A percentile compares a stretch with the other conserved stretches of the same genome.
phyloP scores from a whole-genome alignment of 1,284 basidiomycete genomes.

The Butyriboletus appendiculatus region DNA sequence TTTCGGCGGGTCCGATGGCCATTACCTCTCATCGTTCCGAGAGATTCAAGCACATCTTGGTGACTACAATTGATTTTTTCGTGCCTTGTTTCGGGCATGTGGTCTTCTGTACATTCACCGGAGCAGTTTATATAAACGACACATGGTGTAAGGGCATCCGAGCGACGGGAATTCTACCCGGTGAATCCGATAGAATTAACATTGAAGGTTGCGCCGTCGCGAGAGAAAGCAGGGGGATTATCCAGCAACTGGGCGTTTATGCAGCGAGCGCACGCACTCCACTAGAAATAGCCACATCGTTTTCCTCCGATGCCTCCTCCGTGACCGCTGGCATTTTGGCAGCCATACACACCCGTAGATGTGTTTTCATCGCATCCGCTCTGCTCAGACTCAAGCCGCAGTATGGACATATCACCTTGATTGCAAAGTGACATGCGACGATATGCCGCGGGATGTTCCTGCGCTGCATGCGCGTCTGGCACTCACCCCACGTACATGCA shows the following conservation, averaged over 20 bases:
- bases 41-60: not conserved
- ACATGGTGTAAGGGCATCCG: too few relatives aligned
- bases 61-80: not conserved
- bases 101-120: too few relatives aligned
- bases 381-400: constrained; percentile 26
- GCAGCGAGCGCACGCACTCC: constrained; percentile 9
- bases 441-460: constrained; percentile 31
- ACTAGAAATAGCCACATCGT: constrained; percentile 5
- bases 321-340: not conserved
- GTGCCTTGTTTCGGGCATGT: not conserved
- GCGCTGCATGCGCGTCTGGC: constrained; percentile 24
- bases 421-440: constrained; percentile 25
- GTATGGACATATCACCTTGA: constrained; percentile 19
- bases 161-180: not conserved
- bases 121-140: too few relatives aligned
- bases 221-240: not conserved
- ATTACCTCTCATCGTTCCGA: not conserved
- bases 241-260: not conserved
- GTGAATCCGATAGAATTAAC: not conserved
- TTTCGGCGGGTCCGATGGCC: too few relatives aligned
- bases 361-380: constrained; percentile 29
- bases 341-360: constrained; percentile 16
- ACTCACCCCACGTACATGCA: constrained; percentile 22
- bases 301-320: constrained; percentile 1
- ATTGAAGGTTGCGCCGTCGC: not conserved